phyloP scores from a whole-genome alignment of 1,284 basidiomycete species.

The Cryptococcus neoformans region DNA sequence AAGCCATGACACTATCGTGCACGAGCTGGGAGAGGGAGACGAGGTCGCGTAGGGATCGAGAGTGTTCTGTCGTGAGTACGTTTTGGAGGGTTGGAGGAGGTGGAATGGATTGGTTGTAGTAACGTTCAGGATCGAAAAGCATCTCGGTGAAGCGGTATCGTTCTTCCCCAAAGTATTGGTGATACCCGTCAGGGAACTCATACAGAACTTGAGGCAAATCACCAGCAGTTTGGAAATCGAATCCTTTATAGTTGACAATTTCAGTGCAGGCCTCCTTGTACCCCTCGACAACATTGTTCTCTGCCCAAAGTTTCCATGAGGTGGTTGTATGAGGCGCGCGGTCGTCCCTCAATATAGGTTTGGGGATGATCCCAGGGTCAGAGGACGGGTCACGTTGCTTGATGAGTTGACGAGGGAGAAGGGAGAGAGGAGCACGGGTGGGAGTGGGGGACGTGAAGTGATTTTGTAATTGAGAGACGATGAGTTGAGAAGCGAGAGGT shows the following conservation, averaged over 20 bases:
- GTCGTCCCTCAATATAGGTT: conserved; percentile 69
- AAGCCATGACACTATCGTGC: conserved; percentile 72
- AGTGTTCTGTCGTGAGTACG: conserved; percentile 54
- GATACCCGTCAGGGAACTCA: conserved; percentile 96
- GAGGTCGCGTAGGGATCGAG: conserved; percentile 55
- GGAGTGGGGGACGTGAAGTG: conserved; percentile 34
- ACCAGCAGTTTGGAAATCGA: conserved; percentile 36
- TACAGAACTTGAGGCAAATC: conserved; percentile 54
- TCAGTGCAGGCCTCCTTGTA: conserved; percentile 88
- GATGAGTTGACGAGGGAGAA: conserved; percentile 79
- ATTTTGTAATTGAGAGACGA: conserved; percentile 45
- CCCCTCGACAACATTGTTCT: conserved; percentile 81
- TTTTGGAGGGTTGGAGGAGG: conserved; percentile 36
- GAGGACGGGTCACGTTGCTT: conserved; percentile 60
- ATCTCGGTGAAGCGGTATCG: conserved; percentile 84
- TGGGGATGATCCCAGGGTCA: conserved; percentile 64
- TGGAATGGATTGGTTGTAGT: conserved; percentile 53
- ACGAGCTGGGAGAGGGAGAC: conserved; percentile 71
- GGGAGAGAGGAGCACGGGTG: conserved; percentile 31
- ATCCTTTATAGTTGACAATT: conserved; percentile 52
- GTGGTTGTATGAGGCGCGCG: conserved; percentile 68
- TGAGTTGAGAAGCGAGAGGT: conserved; percentile 43
- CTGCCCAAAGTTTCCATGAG: conserved; percentile 78
- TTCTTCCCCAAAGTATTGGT: conserved; percentile 76
- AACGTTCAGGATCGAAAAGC: conserved; percentile 77